Percentiles rank a stretch among this genome's conserved stretches.
Evolutionary conservation across 2,329 filamentous ascomycete genomes (phyloP).

Genomic region (Didymella arachidicola): DNA sequence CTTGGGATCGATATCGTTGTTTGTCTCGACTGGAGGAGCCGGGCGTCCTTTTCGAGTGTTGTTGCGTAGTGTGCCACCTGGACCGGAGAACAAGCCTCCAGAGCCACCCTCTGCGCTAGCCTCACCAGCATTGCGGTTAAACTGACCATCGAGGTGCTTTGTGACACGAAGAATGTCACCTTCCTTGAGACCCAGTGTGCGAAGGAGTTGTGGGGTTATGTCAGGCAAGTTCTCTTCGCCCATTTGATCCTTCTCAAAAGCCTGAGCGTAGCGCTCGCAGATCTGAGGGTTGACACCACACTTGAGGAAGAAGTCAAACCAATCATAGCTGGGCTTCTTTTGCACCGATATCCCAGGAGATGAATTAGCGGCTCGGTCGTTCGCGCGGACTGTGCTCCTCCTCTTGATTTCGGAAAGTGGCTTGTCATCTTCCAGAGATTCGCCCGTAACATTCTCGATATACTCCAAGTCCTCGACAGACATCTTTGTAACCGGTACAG

Average conservation of each 20-base stretch:
- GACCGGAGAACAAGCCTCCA: conserved; percentile 86
- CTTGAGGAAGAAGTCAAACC: conserved; percentile 97
- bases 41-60: conserved; percentile 94
- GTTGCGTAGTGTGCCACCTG: conserved; percentile 88
- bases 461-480: conserved; percentile 93
- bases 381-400: conserved; percentile 57
- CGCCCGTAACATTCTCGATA: conserved; percentile 85
- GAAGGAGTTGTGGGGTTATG: conserved; percentile 81
- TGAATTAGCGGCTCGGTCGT: conserved; percentile 53
- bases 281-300: conserved; percentile 92
- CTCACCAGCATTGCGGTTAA: conserved; percentile 64
- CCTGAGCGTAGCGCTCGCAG: conserved; percentile 91
- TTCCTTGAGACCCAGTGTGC: conserved; percentile 91
- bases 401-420: conserved; percentile 82
- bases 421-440: conserved; percentile 90
- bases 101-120: conserved; percentile 68
- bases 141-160: conserved; percentile 85
- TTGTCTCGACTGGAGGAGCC: conserved; percentile 83
- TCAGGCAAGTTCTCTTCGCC: conserved; percentile 91
- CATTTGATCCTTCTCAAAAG: conserved; percentile 92
- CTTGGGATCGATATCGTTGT: conserved; percentile 85
- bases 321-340: conserved; percentile 84
- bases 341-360: conserved; percentile 69
- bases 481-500: conserved; percentile 95
- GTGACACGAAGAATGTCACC: conserved; percentile 97